These are phyloP conservation scores for Entoloma clypeatum DNA, from an alignment of 1,284 basidiomycete genomes.

Conservation along the genomic window DNA sequence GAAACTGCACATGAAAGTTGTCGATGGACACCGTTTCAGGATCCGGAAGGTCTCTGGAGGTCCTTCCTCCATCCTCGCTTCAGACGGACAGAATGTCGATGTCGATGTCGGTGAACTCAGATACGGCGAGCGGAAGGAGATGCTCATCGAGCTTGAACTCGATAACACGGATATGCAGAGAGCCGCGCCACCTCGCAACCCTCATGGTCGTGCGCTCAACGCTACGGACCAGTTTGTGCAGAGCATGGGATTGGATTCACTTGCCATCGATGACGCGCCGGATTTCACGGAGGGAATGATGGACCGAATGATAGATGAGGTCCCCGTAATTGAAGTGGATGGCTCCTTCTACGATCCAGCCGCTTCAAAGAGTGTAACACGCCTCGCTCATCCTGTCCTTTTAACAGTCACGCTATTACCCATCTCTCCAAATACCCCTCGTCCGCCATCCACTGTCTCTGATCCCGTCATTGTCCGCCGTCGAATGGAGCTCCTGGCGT, in stretches of 20 bases:
- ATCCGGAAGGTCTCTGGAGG: constrained; percentile 90
- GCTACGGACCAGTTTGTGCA: constrained; percentile 80
- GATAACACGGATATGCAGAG: constrained; percentile 65
- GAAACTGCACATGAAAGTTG: constrained; percentile 89
- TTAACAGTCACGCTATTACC: constrained; percentile 87
- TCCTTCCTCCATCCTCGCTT: constrained; percentile 76
- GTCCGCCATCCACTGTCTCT: constrained; percentile 50
- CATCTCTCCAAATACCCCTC: constrained; percentile 34
- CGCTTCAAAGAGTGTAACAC: constrained; percentile 74
- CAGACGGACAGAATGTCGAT: constrained; percentile 89
- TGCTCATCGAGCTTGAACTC: constrained; percentile 90
- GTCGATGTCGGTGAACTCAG: constrained; percentile 91
- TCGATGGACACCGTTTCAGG: constrained; percentile 79
- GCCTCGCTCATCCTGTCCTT: constrained; percentile 83
- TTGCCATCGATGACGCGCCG: constrained; percentile 64
- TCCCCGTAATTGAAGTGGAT: constrained; percentile 89
- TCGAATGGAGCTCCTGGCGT: constrained; percentile 88
- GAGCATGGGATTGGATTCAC: constrained; percentile 73
- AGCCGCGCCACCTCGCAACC: constrained; percentile 22
- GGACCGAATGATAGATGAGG: constrained; percentile 89
- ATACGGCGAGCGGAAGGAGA: constrained; percentile 90
- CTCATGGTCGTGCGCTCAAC: constrained; percentile 43
- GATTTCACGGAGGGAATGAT: constrained; percentile 82
- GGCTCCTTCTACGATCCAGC: constrained; percentile 90
- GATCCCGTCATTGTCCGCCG: constrained; percentile 88